Base-by-base conservation (phyloP, 2,329 filamentous ascomycete genomes). In the Paecilomyces sp. region DNA sequence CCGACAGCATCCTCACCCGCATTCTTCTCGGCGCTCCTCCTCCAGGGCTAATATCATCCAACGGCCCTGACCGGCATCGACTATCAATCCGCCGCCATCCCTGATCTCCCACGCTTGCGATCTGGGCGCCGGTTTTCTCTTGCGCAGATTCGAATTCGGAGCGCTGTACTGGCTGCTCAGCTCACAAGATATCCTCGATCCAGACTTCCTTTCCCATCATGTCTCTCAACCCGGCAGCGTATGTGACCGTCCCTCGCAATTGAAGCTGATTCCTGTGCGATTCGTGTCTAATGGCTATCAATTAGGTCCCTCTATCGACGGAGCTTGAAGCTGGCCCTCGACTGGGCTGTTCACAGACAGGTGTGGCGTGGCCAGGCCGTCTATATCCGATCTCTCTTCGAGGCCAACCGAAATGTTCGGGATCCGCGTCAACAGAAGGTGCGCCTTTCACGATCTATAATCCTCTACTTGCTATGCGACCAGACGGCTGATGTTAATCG, bases 281-380 rank as follows among this genome's bases (percentile, higher is more conserved):
- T 41, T 18, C 13, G 18, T n/a, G 41, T 47, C 18, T 18, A 47
- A n/a, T 22, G 6, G 41, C n/a, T 15, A 41, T 57, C 54, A 60
- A 61, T 56, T 72, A 87, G 86, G 67, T 82, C 81, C 63, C 88
- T 99, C 62, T 99, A 99, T 78, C 88, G 93, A 72, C 91, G 92
- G 68, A 92, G 92, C 28, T 78, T 99, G 73, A 97, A 97, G 83
- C 87, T 97, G 65, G 85, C 94, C 51, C 86, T 97, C 66, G 92
- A 97, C 80, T 99, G 94, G 94, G 86, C 91, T 60, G 92, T 97
- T 64, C 90, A 97, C 74, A 86, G 94, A 67, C 86, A 93, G 70
- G 79, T 97, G 62, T 99, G 94, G 93, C 89, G 94, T 69, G 92
- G 93, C 63, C 94, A 97, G 77, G 94, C 94, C 33, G 81, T 97